A percentile compares a stretch with the other conserved stretches of the same genome.
These are phyloP conservation scores for Marasmius oreades DNA, from an alignment of 1,284 basidiomycete species.

Conservation along the genomic window DNA sequence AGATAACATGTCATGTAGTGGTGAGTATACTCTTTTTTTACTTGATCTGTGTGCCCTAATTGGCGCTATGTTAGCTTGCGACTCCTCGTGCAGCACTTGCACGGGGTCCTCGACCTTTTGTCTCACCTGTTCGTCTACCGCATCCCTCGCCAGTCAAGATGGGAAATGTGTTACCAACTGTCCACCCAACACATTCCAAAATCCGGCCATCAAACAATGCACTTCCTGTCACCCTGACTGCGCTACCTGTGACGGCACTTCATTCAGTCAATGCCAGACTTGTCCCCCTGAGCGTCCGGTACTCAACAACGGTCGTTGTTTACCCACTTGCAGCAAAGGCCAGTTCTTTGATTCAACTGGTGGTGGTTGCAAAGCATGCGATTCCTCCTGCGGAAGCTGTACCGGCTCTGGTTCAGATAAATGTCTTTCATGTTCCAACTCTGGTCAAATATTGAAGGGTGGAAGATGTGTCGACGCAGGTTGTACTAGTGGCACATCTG, in stretches of 20 bases:
- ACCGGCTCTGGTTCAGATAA: conserved; percentile 56
- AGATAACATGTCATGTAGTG: conserved; percentile 66
- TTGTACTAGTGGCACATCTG: conserved; percentile 49
- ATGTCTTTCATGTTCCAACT: conserved; percentile 72
- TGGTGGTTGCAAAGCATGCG: conserved; percentile 64
- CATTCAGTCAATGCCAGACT: conserved; percentile 73
- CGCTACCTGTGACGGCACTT: conserved; percentile 64
- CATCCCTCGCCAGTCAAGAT: conserved; percentile 37
- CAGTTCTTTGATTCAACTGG: conserved; percentile 68
- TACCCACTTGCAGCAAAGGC: conserved; percentile 66
- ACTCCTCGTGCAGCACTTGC: conserved; percentile 70
- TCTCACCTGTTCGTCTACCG: conserved; percentile 64
- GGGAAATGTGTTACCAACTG: conserved; percentile 74
- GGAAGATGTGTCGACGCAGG: conserved; percentile 63
- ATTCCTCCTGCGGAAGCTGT: conserved; percentile 72
- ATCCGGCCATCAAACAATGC: conserved; percentile 52
- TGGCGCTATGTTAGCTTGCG: conserved; percentile 50
- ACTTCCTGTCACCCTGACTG: conserved; percentile 79
- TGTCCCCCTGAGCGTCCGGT: conserved; percentile 69
- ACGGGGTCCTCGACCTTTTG: conserved; percentile 64
- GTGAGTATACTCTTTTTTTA: conserved; percentile 22
- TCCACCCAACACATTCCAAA: conserved; percentile 64
- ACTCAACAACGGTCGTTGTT: conserved; percentile 66
- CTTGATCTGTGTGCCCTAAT: conserved; percentile 10
- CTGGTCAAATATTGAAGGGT: conserved; percentile 53